Evolutionary conservation across 192 early-diverging fungal species (phyloP), one percentile per base, ranked within the genome.

Genomic region (Backusella circina): DNA sequence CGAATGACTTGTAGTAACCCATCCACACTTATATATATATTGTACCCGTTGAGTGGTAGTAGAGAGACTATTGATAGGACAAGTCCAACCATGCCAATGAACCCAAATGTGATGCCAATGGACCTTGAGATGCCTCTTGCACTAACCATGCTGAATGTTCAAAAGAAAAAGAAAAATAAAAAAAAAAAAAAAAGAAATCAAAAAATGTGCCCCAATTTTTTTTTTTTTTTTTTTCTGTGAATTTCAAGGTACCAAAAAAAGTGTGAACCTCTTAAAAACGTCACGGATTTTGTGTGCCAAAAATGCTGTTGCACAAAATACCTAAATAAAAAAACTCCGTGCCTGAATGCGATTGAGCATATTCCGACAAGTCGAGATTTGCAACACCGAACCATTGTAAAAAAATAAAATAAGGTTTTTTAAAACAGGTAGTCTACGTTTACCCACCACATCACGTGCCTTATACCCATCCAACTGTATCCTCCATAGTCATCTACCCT

Each of bases 51-150:
- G 33, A 74, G 26, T 18, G 73, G 73, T 3, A 74, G 28, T 1
- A 74, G 30, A 5, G 73, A 66, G 3, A 74, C 12, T 30, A 74
- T 32, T 9, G 64, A 61, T 4, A 74, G 32, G 1, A 64, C 73
- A 41, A 74, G 57, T 1, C 73, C 73, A 44, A 51, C 61, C 54
- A 74, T 74, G 9, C 73, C 73, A 28, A 67, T 38, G 39, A 64
- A 67, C 2, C 57, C 37, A 33, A 74, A 36, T n/a, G 21, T 3
- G 31, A 74, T 18, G 26, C 73, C 73, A 26, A 74, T 61, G 2
- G 21, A 57, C 26, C 61, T 65, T 39, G 57, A 41, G 26, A 70
- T 39, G 38, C 37, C 38, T 28, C 68, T 26, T 30, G 23, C 28
- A 8, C 38, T 70, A 37, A 26, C 38, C 68, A 66, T 66, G 8